These are phyloP conservation scores for Nicotiana knightiana DNA, from an alignment of 257 asterid species.

Conservation along the genomic window DNA sequence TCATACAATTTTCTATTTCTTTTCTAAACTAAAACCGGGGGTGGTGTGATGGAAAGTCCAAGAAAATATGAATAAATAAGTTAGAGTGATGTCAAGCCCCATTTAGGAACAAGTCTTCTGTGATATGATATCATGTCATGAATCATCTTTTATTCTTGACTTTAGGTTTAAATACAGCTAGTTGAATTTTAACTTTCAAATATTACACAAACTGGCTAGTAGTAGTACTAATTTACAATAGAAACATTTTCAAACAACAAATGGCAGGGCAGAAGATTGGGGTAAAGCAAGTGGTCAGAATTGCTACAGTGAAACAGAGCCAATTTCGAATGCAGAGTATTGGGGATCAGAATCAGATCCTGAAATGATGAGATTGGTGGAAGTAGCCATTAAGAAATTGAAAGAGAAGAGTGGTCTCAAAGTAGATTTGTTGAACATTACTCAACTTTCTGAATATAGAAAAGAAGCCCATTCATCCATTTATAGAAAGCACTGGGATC, in stretches of 20 bases:
- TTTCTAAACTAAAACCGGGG: not conserved
- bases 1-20: not conserved
- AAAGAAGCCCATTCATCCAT: conserved; percentile 60
- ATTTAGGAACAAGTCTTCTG: not conserved
- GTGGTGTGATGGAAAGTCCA: not conserved
- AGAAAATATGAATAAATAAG: not conserved
- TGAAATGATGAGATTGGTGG: conserved; percentile 37
- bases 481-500: conserved; percentile 24
- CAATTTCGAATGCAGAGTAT: conserved; percentile 24
- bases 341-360: conserved; percentile 34
- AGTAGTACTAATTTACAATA: not conserved
- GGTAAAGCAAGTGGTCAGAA: conserved; percentile 25
- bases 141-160: not conserved
- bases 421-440: conserved; percentile 47
- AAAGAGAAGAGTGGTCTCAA: conserved; percentile 28
- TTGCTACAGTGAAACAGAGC: conserved; percentile 43
- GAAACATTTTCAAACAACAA: too few relatives aligned
- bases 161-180: not conserved
- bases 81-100: not conserved
- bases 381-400: conserved; percentile 28
- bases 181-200: not conserved
- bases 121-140: not conserved
- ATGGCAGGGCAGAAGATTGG: conserved; percentile 36
- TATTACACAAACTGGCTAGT: not conserved
- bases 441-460: conserved; percentile 56